Percentiles rank a stretch among this genome's conserved stretches.
Evolutionary conservation across 192 early-diverging fungal species (phyloP).

Genomic region (Rhizophagus sp.): DNA sequence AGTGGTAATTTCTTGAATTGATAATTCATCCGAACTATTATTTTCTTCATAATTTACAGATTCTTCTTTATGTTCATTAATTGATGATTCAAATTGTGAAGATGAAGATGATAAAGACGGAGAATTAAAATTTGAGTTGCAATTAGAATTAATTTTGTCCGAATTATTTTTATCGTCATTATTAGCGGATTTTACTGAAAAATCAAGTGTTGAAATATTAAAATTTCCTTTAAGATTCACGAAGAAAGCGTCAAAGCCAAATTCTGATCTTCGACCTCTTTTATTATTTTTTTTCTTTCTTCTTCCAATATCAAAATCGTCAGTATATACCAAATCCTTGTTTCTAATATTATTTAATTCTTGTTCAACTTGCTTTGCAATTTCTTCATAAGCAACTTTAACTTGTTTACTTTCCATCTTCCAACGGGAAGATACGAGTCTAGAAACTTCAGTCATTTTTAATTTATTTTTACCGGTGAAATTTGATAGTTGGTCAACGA

Average conservation of each 20-base stretch:
- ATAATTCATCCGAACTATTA: background rate
- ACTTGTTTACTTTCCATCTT: background rate
- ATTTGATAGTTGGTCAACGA: background rate
- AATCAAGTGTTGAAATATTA: background rate
- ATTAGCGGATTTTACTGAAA: background rate
- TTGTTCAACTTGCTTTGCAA: background rate
- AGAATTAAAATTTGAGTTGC: too few species aligned
- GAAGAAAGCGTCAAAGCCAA: background rate
- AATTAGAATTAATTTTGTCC: background rate
- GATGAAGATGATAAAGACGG: too few species aligned
- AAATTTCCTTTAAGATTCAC: background rate
- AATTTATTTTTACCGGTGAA: background rate
- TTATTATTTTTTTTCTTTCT: background rate
- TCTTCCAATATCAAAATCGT: background rate
- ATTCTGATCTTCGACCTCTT: background rate
- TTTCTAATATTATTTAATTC: background rate
- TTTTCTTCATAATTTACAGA: background rate
- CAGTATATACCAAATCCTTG: background rate
- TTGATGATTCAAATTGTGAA: too few species aligned
- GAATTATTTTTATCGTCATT: background rate
- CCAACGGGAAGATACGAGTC: background rate
- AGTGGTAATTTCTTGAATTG: background rate
- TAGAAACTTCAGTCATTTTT: slow-evolving; percentile 18
- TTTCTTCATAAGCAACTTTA: background rate
- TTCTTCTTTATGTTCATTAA: background rate